Conservation (phyloP, 164 flowering plant genomes). For the Litsea cubeba region DNA sequence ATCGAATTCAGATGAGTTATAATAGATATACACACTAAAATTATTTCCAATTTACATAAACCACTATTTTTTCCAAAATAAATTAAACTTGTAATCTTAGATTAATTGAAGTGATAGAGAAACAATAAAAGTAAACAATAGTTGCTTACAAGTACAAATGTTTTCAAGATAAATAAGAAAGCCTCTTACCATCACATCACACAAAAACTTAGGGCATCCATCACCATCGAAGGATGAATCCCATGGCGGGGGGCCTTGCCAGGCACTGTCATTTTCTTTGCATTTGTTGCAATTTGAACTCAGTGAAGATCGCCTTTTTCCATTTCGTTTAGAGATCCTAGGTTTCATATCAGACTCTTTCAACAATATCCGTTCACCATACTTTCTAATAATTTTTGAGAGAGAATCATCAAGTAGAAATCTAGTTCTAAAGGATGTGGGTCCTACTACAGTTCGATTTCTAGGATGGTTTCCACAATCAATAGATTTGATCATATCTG, state of each 20-base stretch:
- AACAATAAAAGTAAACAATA: not conserved
- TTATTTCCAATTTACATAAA: not conserved
- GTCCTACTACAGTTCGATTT: slow-evolving; percentile 11
- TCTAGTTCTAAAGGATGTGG: slow-evolving; percentile 20
- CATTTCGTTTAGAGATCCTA: slow-evolving; percentile 51
- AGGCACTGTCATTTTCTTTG: slow-evolving; percentile 32
- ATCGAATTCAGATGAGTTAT: not conserved
- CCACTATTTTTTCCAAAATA: not conserved
- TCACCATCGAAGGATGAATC: slow-evolving; percentile 70
- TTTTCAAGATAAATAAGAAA: not conserved
- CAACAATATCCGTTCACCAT: slow-evolving; percentile 63
- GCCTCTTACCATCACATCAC: slow-evolving; percentile 89
- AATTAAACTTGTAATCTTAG: too few relatives aligned
- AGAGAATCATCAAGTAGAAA: slow-evolving; percentile 44
- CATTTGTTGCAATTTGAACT: slow-evolving; percentile 22
- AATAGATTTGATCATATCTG: slow-evolving; percentile 40
- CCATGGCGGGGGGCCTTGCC: slow-evolving; percentile 87
- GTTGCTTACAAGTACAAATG: not conserved
- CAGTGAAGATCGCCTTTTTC: slow-evolving; percentile 31
- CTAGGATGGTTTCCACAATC: slow-evolving; percentile 24
- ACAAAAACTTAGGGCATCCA: slow-evolving; percentile 87
- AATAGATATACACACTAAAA: not conserved
- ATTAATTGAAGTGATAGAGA: too few relatives aligned
- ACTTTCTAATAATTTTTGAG: slow-evolving; percentile 41
- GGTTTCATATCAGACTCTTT: slow-evolving; percentile 73